phyloP scores from a whole-genome alignment of 148 eudicot species.

The Rhododendron molle region DNA sequence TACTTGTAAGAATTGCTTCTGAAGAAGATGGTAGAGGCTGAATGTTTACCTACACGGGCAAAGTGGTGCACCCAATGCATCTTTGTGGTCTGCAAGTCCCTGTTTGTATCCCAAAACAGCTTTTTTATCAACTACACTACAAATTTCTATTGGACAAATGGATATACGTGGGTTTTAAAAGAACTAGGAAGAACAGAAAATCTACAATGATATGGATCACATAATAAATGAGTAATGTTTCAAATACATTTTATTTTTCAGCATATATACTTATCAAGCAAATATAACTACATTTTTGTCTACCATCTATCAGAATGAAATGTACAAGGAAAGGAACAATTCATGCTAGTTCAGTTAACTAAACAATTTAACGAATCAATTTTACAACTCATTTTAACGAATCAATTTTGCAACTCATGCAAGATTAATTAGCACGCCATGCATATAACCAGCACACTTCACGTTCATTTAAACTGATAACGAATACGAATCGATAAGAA shows the following conservation, averaged over 20 bases:
- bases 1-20: neutral
- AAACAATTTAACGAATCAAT: neutral
- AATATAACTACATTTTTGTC: neutral
- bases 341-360: neutral
- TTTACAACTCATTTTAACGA: neutral
- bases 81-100: conserved; percentile 98
- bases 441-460: neutral
- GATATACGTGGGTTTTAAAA: neutral
- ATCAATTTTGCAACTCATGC: neutral
- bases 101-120: conserved; percentile 20
- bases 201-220: neutral
- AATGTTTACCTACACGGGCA: conserved; percentile 82
- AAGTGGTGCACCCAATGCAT: conserved; percentile 91
- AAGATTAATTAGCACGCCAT: neutral
- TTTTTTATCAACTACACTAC: neutral
- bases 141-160: neutral
- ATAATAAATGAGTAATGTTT: neutral
- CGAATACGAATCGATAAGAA: neutral
- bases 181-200: neutral
- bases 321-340: neutral
- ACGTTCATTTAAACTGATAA: neutral
- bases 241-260: neutral
- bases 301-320: neutral
- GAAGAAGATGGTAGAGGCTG: neutral
- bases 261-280: neutral